A percentile compares a stretch with the other conserved stretches of the same genome.
These are phyloP conservation scores for Lactarius tabidus DNA, from an alignment of 768 basidiomycete species.

Conservation along the genomic window DNA sequence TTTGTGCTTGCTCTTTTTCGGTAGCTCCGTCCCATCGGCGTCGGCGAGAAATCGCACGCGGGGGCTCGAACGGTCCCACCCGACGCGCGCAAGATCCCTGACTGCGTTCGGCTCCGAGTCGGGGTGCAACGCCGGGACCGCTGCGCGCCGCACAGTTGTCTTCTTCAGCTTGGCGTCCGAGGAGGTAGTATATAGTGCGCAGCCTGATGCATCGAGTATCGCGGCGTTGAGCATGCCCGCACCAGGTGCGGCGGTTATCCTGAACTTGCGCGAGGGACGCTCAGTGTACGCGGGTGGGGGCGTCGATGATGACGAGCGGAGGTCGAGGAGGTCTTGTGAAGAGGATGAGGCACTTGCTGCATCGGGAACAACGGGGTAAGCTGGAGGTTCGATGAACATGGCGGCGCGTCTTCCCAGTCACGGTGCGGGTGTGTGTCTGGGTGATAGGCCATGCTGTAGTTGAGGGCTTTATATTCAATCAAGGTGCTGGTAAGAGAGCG, in stretches of 20 bases:
- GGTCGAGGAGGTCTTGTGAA: not conserved
- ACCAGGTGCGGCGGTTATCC: slow-evolving; percentile 15
- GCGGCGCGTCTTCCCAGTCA: not conserved
- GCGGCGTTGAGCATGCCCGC: slow-evolving; percentile 17
- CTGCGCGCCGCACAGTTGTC: slow-evolving; percentile 12
- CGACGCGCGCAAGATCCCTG: slow-evolving; percentile 9
- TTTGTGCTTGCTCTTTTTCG: slow-evolving; percentile 10
- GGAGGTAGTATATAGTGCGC: slow-evolving; percentile 6
- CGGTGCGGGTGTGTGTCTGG: not conserved
- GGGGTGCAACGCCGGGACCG: not conserved
- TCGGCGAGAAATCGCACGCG: slow-evolving; percentile 12
- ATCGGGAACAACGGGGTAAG: not conserved
- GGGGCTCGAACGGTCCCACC: slow-evolving; percentile 20
- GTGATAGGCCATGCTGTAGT: not conserved
- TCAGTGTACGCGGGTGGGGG: slow-evolving; percentile 19
- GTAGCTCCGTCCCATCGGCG: not conserved
- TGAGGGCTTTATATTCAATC: slow-evolving; percentile 8
- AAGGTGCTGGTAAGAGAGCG: not conserved
- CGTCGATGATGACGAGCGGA: slow-evolving; percentile 6
- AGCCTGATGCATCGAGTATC: slow-evolving; percentile 11
- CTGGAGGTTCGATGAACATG: slow-evolving; percentile 6
- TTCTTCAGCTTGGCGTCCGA: slow-evolving; percentile 20
- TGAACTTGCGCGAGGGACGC: slow-evolving; percentile 6
- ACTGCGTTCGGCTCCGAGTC: not conserved
- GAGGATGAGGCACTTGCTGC: not conserved